Evolutionary conservation across 2,329 filamentous ascomycete genomes (phyloP), one percentile per base, ranked within the genome.

Genomic region (Westerdykella ornata): DNA sequence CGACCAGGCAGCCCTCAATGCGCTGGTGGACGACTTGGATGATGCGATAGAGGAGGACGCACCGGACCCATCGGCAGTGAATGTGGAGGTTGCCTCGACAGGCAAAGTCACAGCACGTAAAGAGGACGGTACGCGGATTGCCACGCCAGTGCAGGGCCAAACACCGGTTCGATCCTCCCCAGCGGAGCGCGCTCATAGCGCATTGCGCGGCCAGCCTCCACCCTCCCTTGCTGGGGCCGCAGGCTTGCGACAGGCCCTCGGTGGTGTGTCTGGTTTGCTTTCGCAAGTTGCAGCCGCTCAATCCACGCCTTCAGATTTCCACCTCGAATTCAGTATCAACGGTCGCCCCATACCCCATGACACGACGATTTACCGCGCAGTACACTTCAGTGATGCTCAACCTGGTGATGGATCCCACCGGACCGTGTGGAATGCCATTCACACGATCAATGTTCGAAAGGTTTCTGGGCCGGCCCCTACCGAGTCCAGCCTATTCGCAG

Each of bases 341-440:
- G 84, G 78, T 39, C 88, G 88, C 62, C 77, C 85, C 1, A 84
- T 98, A 44, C 75, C 85, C 0, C 92, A 89, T 52, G 89, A 97
- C 55, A 96, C 87, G 1, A 98, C 92, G 0, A 90, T 98, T 42
- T 98, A 97, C 59, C 84, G 90, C 36, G 92, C 92, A 22, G 87
- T 97, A 7, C 87, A 96, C 58, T 85, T 80, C 59, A 79, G 75
- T 69, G 74, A 78, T 44, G 67, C 72, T 12, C 69, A 76, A 37
- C 62, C 74, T 9, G 78, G 84, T 15, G 87, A 94, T 42, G 74
- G 82, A 9, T 69, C 78, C 8, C 78, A 77, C 44, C 80, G 88
- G 35, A 90, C 84, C 48, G 82, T 97, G 11, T 98, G 90, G 90
- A 89, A 87, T 31, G 80, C 82, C 1, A 80, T 92, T 14, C 90